phyloP scores from a whole-genome alignment of 177 flowering plant genomes.

The Telopea speciosissima region DNA sequence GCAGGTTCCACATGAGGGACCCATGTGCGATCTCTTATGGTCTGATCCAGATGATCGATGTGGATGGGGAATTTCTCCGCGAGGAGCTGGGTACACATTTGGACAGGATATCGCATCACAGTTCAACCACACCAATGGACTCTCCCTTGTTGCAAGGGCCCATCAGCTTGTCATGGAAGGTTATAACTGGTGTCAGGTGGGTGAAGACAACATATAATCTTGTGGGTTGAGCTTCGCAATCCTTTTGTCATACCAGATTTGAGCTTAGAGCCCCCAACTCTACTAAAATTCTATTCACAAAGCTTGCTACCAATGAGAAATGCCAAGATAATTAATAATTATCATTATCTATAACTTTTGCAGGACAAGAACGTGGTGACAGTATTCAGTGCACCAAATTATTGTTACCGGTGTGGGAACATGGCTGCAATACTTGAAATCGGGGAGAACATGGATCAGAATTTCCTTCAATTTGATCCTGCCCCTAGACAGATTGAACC shows the following conservation, averaged over 20 bases:
- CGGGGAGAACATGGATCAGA: conserved; percentile 56
- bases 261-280: background rate
- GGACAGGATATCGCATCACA: conserved; percentile 88
- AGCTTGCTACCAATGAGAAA: background rate
- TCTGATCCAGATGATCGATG: conserved; percentile 92
- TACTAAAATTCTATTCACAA: no score
- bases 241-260: background rate
- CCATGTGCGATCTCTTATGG: conserved; percentile 93
- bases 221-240: background rate
- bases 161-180: conserved; percentile 92
- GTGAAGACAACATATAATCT: background rate
- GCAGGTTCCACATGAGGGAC: conserved; percentile 94
- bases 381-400: conserved; percentile 52
- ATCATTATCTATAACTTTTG: conserved; percentile 1
- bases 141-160: conserved; percentile 72
- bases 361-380: conserved; percentile 51
- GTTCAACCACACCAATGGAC: conserved; percentile 87
- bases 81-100: conserved; percentile 89
- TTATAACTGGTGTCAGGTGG: conserved; percentile 52
- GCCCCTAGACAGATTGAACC: conserved; percentile 61
- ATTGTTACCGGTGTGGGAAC: conserved; percentile 55
- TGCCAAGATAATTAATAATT: background rate
- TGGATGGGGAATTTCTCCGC: conserved; percentile 90
- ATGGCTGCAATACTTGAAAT: conserved; percentile 63
- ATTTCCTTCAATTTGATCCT: conserved; percentile 56